These are phyloP conservation scores for Candida dendrica DNA, from an alignment of 805 yeast species.

Conservation along the genomic window DNA sequence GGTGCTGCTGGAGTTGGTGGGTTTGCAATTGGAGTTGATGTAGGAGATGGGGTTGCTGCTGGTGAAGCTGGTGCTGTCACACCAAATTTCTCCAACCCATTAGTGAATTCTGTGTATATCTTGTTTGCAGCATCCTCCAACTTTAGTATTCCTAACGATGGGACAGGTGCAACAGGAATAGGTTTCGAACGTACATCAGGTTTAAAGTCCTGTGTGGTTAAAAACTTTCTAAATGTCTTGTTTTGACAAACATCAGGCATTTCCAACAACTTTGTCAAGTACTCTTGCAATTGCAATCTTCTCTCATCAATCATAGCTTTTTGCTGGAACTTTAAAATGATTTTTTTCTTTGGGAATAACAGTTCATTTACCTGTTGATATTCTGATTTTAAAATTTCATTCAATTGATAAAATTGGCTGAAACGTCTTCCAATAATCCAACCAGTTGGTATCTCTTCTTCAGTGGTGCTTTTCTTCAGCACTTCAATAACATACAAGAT, in stretches of 20 bases:
- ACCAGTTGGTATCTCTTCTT: slow-evolving; percentile 49
- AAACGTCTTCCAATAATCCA: slow-evolving; percentile 92
- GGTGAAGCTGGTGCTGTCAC: slow-evolving; percentile 3
- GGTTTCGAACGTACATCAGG: not conserved
- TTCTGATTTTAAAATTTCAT: slow-evolving; percentile 50
- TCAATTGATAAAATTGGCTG: slow-evolving; percentile 71
- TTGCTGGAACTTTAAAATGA: slow-evolving; percentile 68
- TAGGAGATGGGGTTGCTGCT: not conserved
- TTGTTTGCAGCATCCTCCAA: slow-evolving; percentile 15
- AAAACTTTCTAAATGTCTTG: slow-evolving; percentile 63
- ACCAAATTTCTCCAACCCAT: slow-evolving; percentile 9
- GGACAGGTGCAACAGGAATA: not conserved
- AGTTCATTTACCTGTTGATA: slow-evolving; percentile 46
- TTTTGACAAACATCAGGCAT: slow-evolving; percentile 70
- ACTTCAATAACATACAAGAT: slow-evolving; percentile 74
- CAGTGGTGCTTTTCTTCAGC: slow-evolving; percentile 35
- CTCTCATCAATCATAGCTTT: slow-evolving; percentile 58
- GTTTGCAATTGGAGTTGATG: not conserved
- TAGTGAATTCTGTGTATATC: slow-evolving; percentile 13
- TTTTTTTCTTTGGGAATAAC: slow-evolving; percentile 50
- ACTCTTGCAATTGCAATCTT: slow-evolving; percentile 50
- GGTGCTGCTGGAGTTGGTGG: not conserved
- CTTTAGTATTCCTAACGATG: slow-evolving; percentile 5
- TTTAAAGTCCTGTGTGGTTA: slow-evolving; percentile 37
- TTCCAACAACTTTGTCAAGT: slow-evolving; percentile 47